These are phyloP conservation scores for Pythium sukuiense DNA, from an alignment of 352 stramenopile species.

Conservation along the genomic window DNA sequence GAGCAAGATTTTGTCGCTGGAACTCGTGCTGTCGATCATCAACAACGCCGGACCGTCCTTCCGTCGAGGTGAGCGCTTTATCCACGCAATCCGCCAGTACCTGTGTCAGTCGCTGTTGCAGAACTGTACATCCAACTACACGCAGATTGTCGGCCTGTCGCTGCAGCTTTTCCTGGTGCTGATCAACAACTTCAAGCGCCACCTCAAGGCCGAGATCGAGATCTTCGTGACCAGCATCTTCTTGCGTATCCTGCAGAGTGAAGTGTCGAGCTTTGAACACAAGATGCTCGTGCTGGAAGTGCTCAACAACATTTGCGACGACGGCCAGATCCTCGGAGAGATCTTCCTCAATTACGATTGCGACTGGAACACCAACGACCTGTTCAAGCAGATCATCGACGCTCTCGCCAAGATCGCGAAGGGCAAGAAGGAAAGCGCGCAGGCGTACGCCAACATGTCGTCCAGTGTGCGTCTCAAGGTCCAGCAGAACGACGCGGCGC, in stretches of 20 bases:
- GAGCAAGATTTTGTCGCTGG: conserved; percentile 97
- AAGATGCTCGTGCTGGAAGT: conserved; percentile 97
- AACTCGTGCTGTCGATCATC: conserved; percentile 97
- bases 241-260: conserved; percentile 95
- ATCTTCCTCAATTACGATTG: conserved; percentile 99
- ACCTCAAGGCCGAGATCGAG: conserved; percentile 98
- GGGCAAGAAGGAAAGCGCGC: conserved; percentile 65
- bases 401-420: conserved; percentile 95
- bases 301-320: conserved; percentile 94
- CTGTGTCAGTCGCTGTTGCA: conserved; percentile 97
- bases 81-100: conserved; percentile 97
- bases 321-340: conserved; percentile 94
- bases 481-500: conserved; percentile 68
- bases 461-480: conserved; percentile 61
- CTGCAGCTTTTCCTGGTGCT: conserved; percentile 98
- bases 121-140: conserved; percentile 98
- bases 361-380: conserved; percentile 95
- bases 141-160: conserved; percentile 94
- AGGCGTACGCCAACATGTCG: conserved; percentile 62
- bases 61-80: conserved; percentile 93
- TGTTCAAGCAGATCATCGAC: conserved; percentile 98
- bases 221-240: conserved; percentile 99
- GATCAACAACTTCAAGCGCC: conserved; percentile 91
- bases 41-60: conserved; percentile 96
- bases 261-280: conserved; percentile 97